Percentiles rank a stretch among this genome's conserved stretches.
phyloP scores from a whole-genome alignment of 2,329 filamentous ascomycete genomes.

The Scortechinia acanthostroma region DNA sequence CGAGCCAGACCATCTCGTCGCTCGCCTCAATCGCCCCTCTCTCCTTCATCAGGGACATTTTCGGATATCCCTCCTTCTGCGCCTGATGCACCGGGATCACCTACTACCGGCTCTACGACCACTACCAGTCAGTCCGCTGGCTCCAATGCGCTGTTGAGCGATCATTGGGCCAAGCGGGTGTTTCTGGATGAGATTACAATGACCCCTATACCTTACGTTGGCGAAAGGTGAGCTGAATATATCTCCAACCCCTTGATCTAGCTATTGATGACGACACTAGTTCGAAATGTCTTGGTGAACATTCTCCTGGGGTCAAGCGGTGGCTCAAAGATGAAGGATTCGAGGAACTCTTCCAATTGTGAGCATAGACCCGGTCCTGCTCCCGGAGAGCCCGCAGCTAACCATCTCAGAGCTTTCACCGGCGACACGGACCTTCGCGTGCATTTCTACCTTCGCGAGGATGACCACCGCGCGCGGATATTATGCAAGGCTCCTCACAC shows the following conservation, averaged over 20 bases:
- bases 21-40: slow-evolving; percentile 15
- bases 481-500: slow-evolving; percentile 36
- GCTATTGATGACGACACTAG: background rate
- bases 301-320: slow-evolving; percentile 10
- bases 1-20: slow-evolving; percentile 14
- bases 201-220: background rate
- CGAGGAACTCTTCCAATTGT: background rate
- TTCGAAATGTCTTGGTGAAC: slow-evolving; percentile 17
- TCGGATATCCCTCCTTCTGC: slow-evolving; percentile 10
- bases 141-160: slow-evolving; percentile 10
- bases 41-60: slow-evolving; percentile 8
- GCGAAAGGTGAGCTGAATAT: background rate
- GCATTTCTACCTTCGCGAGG: slow-evolving; percentile 38
- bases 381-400: background rate
- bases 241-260: background rate
- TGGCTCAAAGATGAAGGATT: background rate
- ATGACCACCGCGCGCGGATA: slow-evolving; percentile 42
- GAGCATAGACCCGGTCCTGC: background rate
- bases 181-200: slow-evolving; percentile 13
- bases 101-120: slow-evolving; percentile 17
- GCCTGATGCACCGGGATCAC: slow-evolving; percentile 20
- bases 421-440: slow-evolving; percentile 30
- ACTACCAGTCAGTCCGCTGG: background rate
- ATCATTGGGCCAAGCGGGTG: slow-evolving; percentile 30
- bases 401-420: slow-evolving; percentile 31